Evolutionary conservation across 768 basidiomycete genomes (phyloP).

Genomic region (Boletus barrowsii): DNA sequence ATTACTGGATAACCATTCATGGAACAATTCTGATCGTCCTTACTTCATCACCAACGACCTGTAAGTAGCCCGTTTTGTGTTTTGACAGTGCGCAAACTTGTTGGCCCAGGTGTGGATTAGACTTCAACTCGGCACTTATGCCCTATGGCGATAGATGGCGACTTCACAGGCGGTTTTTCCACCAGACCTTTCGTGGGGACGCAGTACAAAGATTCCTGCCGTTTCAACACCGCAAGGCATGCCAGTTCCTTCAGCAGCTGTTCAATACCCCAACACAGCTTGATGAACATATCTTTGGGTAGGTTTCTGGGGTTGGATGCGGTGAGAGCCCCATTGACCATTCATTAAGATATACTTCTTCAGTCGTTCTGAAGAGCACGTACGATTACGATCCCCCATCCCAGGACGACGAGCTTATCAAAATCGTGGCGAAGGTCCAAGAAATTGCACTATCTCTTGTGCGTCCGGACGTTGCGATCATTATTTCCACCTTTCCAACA

Average conservation of each 20-base stretch:
- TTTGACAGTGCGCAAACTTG: no score
- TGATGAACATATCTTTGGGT: not conserved
- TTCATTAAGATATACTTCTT: conserved; percentile 3
- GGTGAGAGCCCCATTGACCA: not conserved
- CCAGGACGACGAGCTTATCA: conserved; percentile 3
- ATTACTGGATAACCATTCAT: no score
- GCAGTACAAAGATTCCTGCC: no score
- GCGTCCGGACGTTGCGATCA: conserved; percentile 6
- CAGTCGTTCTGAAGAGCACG: conserved; percentile 1
- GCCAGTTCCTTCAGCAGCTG: conserved; percentile 30
- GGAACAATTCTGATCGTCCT: no score
- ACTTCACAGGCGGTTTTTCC: no score
- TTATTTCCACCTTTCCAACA: not conserved
- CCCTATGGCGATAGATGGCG: no score
- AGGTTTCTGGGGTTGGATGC: conserved; percentile 26
- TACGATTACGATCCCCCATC: conserved; percentile 13
- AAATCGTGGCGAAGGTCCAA: not conserved
- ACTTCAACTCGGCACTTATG: no score
- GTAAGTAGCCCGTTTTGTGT: no score
- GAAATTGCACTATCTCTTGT: not conserved
- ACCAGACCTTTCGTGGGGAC: no score
- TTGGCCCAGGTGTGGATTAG: no score
- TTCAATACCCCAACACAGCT: conserved; percentile 28
- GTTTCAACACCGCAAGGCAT: conserved; percentile 19
- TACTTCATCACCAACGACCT: no score